These are phyloP conservation scores for Xerocomus potaroensis DNA, from an alignment of 768 basidiomycete genomes.

Conservation along the genomic window DNA sequence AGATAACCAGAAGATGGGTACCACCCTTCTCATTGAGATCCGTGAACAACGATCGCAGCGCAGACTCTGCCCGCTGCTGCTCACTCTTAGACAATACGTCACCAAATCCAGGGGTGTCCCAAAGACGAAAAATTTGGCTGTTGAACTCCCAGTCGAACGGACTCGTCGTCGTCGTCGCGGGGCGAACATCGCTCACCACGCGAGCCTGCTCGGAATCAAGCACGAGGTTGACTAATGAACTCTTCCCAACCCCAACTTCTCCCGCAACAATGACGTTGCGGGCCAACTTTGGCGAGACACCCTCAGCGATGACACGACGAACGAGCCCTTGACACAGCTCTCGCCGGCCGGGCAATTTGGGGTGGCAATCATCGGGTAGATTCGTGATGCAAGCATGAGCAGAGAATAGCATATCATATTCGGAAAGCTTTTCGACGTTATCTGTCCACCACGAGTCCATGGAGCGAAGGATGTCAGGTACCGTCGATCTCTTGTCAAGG, in stretches of 20 bases:
- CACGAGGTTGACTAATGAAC: conserved; percentile 19
- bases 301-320: conserved; percentile 19
- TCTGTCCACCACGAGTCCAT: conserved; percentile 24
- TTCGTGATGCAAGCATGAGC: conserved; percentile 25
- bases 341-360: conserved; percentile 12
- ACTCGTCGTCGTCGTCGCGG: conserved; percentile 18
- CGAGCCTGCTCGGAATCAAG: conserved; percentile 13
- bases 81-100: conserved; percentile 10
- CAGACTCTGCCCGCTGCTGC: conserved; percentile 7
- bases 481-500: conserved; percentile 16
- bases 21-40: conserved; percentile 12
- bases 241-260: conserved; percentile 31
- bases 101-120: conserved; percentile 23
- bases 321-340: conserved; percentile 20
- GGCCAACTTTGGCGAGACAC: conserved; percentile 12
- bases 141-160: conserved; percentile 22
- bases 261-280: conserved; percentile 38
- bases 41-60: conserved; percentile 18
- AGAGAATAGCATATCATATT: conserved; percentile 10
- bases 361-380: conserved; percentile 17
- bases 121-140: conserved; percentile 23
- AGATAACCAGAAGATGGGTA: no score
- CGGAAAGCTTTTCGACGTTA: not conserved
- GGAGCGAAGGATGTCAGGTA: conserved; percentile 13
- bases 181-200: conserved; percentile 12